Base-by-base conservation (phyloP, 306 rosid species). In the Cicer chorassanicum region DNA sequence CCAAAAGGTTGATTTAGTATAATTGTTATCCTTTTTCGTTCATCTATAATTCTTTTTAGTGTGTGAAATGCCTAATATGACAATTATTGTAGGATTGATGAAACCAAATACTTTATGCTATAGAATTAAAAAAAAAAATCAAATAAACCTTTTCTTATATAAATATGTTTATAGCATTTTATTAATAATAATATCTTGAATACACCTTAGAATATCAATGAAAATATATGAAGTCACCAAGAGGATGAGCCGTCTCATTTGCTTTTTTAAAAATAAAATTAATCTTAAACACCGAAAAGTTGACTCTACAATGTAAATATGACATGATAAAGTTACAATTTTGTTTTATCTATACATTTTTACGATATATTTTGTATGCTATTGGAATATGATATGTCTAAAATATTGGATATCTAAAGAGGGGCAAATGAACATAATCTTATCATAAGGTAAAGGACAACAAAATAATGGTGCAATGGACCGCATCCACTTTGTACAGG, bases 381-480 rank as follows among this genome's bases (percentile, higher is more conserved):
- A 80, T 34, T 18, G 8, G 71, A 59, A 73, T 74, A 50, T 49
- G 18, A 74, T 72, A 59, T 57, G 64, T 54, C 38, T 45, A n/a
- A 45, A 19, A 19, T 66, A 15, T 48, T 60, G 50, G 51, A 59
- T 72, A 56, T 50, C 14, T 59, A 41, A 48, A n/a, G 57, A 48
- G 72, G 65, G 65, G 18, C 40, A 41, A 40, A 74, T 77, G 21
- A 56, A 57, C 70, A 38, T 68, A 49, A 57, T 82, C 75, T 56
- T 67, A 61, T 76, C 51, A 24, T 63, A 39, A 69, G 55, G 21
- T 34, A 34, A 29, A 61, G 62, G 72, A 59, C 56, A 18, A 39
- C 4, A 14, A 46, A 6, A 13, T 62, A 50, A 49, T 74, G 76
- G 7, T 19, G 0, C 21, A 61, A 65, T 34, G 41, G 75, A 18